Evolutionary conservation across 2,329 filamentous ascomycete genomes (phyloP), one percentile per base, ranked within the genome.

Genomic region (Chrysoporthe puriensis): DNA sequence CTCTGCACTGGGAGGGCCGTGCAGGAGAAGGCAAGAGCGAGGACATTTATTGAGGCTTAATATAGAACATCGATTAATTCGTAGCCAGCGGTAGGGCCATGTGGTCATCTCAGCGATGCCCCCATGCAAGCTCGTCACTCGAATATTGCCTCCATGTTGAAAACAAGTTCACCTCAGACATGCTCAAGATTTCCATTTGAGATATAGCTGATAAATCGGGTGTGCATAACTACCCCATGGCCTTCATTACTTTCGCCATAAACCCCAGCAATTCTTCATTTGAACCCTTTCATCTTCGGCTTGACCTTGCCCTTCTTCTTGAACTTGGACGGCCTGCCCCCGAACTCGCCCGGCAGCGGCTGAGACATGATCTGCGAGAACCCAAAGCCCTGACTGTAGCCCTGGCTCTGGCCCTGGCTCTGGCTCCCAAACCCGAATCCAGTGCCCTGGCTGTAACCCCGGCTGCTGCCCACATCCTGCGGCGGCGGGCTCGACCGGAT

Each of bases 271-370:
- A 18, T 16, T 18, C 14, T 21, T 52, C 40, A 69, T 71, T 77
- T 77, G 66, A 83, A 83, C 0, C 81, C 80, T 11, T 76, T 78
- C 73, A 76, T 80, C 73, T 77, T 80, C 75, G 42, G 42, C 56
- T 67, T 63, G 42, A 32, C 40, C n/a, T 82, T 82, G 18, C 71
- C 68, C 73, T 83, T 84, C 75, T 83, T 83, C 64, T 75, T 78
- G 70, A 75, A 77, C 68, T 77, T 78, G 62, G 72, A 66, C 46
- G 73, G 58, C 65, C 83, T 76, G 70, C 79, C 79, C 36, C 83
- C 84, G 79, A 84, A 84, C 4, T 75, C 71, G 2, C 84, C 84
- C n/a, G 77, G 68, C 16, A 81, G 73, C 11, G 81, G 79, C 72
- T 84, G 83, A 63, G 82, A 84, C 78, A 83, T 83, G n/a, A 77